Evolutionary conservation across 495 filamentous ascomycete species (phyloP), one percentile per base, ranked within the genome.

Genomic region (Aspergillus nanangensis): DNA sequence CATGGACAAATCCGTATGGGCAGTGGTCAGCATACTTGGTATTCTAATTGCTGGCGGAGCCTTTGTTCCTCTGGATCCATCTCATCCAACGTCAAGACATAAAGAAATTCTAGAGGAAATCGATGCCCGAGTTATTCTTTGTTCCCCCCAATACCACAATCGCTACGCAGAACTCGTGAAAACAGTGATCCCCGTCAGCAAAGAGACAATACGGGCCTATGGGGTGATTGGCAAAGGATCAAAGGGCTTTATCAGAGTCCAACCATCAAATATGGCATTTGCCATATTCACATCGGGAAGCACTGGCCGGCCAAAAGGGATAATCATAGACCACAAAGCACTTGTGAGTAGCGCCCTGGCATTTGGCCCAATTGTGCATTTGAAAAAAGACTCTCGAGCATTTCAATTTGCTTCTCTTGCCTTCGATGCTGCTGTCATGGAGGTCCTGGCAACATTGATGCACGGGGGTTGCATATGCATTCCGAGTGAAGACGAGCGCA

Each of bases 391-490:
- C 0, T 69, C 72, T 7, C 52, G 76, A 14, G 67, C 67, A 1
- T 73, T 79, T 47, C 76, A 79, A 43, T 80, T 78, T 38, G 76
- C 77, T 4, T 76, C 76, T 0, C 61, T 76, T 25, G 77, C 73
- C 0, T 80, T 79, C 38, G 77, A 80, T 54, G 76, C 74, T 15
- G 71, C 67, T 15, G 53, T 79, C 15, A 56, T 75, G 60, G 76
- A 80, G 47, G 68, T 71, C 8, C 55, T 79, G 10, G 71, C 67
- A 9, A 69, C 75, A 4, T 48, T 79, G 14, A 75, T 76, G 44
- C 43, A 67, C n/a, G 83, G 83, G 15, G 82, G 74, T 20, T 77
- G 71, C 43, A 64, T 83, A 3, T 87, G 83, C 56, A 70, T 87
- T 23, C 80, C 79, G 2, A 75, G 70, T 52, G 76, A 82, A 33